Evolutionary conservation across 2,329 filamentous ascomycete genomes (phyloP).

Genomic region (Fusarium beomiforme): DNA sequence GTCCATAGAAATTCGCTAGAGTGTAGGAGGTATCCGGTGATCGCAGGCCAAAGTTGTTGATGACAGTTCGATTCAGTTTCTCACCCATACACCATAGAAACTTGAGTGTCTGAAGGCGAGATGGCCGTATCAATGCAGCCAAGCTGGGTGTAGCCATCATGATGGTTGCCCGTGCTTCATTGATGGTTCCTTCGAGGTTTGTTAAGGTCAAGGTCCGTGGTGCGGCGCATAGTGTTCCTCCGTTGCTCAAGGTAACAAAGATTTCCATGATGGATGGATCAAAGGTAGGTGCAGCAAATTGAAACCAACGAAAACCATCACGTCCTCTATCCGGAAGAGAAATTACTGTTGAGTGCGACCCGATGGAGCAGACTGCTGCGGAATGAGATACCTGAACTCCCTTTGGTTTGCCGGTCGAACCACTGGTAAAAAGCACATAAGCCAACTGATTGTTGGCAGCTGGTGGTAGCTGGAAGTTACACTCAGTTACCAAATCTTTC

Average conservation of each 20-base stretch:
- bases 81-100: slow-evolving; percentile 2
- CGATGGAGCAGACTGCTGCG: not conserved
- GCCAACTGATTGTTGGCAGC: not conserved
- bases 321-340: slow-evolving; percentile 24
- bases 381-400: not conserved
- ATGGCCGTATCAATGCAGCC: slow-evolving; percentile 43
- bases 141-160: slow-evolving; percentile 53
- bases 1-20: slow-evolving; percentile 43
- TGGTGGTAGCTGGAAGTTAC: not conserved
- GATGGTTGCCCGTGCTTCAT: slow-evolving; percentile 47
- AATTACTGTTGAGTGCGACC: not conserved
- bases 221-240: slow-evolving; percentile 49
- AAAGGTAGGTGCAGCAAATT: slow-evolving; percentile 60
- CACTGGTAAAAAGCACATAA: not conserved
- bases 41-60: slow-evolving; percentile 45
- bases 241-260: slow-evolving; percentile 77
- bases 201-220: slow-evolving; percentile 43
- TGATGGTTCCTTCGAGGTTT: slow-evolving; percentile 35
- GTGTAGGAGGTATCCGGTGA: slow-evolving; percentile 31
- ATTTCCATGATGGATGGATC: slow-evolving; percentile 87
- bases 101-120: not conserved
- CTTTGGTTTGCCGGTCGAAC: not conserved
- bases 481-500: not conserved
- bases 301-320: slow-evolving; percentile 48
- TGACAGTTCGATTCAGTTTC: slow-evolving; percentile 34